Base-by-base conservation (phyloP, 768 basidiomycete genomes). In the Nidula microcarpa region DNA sequence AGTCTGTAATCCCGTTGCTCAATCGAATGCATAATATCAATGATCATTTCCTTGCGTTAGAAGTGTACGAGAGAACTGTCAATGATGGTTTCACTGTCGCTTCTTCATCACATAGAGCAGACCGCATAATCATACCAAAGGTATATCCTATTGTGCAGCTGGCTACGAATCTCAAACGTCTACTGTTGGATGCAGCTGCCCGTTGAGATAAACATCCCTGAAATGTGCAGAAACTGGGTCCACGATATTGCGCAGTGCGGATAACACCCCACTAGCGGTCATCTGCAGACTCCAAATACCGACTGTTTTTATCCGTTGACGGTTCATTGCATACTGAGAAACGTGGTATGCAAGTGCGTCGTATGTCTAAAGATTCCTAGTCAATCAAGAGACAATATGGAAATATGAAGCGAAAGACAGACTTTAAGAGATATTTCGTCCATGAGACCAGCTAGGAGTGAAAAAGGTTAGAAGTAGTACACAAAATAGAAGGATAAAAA, bases 271-370 rank as follows among this genome's bases (percentile, higher is more conserved):
- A 52, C 85, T 86, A 1, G 93, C 92, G 0, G 95, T 95, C 81
- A 90, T 87, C 68, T 97, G 94, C 18, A 98, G 76, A 63, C 90
- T 94, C 97, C 97, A 99, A 6, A 93, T 72, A 55, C 92, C 88
- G 57, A 99, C 94, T 3, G 86, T 90, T 70, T 86, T 90, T 65
- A 97, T 83, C 11, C 95, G 85, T 56, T 75, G 74, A 52, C 91
- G 85, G 62, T 93, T 90, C 75, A 91, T 85, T 64, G 94, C 92
- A 23, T 84, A 86, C 60, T 94, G 91, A 2, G 88, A 86, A 48
- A 99, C 96, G 71, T 98, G 97, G 66, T 94, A 85, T 8, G 96
- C 96, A 53, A 99, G 78, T 8, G 97, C 96, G 48, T 92, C 90
- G 66, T 97, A 94, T 16, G 85, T 86, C 85, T 91, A 57, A 8